phyloP scores from a whole-genome alignment of 371 early-diverging fungal genomes.

The Syncephalastrum racemosum region DNA sequence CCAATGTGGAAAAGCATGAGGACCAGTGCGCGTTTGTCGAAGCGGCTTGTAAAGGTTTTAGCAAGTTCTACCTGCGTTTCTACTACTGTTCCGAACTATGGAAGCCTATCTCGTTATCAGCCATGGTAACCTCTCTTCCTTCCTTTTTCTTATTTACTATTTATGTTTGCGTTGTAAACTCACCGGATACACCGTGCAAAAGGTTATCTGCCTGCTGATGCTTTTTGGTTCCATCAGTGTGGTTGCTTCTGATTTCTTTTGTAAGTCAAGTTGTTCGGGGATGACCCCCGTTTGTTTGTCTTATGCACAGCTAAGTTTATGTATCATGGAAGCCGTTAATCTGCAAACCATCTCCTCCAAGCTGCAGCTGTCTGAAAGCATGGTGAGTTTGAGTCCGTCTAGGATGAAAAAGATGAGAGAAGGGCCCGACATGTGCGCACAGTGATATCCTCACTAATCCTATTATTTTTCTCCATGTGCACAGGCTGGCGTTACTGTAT shows the following conservation, averaged over 20 bases:
- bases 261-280: slow-evolving; percentile 30
- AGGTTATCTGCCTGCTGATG: slow-evolving; percentile 34
- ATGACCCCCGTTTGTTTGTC: background rate
- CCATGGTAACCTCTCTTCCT: slow-evolving; percentile 28
- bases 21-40: slow-evolving; percentile 45
- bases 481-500: slow-evolving; percentile 84
- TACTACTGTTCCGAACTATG: slow-evolving; percentile 59
- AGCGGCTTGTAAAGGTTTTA: slow-evolving; percentile 36
- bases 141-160: slow-evolving; percentile 23
- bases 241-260: slow-evolving; percentile 72
- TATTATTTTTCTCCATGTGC: slow-evolving; percentile 1
- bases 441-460: too few species aligned
- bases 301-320: slow-evolving; percentile 3
- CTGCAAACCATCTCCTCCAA: slow-evolving; percentile 21
- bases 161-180: background rate
- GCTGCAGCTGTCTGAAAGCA: slow-evolving; percentile 65
- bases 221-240: slow-evolving; percentile 66
- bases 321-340: slow-evolving; percentile 1
- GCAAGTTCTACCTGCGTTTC: slow-evolving; percentile 49
- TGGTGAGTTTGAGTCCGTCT: slow-evolving; percentile 39
- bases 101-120: slow-evolving; percentile 30
- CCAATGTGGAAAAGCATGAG: slow-evolving; percentile 28
- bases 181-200: slow-evolving; percentile 1
- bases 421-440: background rate
- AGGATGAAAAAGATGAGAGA: slow-evolving; percentile 2